Conservation (phyloP, 208 protist species). For the Crithidia sp. region DNA sequence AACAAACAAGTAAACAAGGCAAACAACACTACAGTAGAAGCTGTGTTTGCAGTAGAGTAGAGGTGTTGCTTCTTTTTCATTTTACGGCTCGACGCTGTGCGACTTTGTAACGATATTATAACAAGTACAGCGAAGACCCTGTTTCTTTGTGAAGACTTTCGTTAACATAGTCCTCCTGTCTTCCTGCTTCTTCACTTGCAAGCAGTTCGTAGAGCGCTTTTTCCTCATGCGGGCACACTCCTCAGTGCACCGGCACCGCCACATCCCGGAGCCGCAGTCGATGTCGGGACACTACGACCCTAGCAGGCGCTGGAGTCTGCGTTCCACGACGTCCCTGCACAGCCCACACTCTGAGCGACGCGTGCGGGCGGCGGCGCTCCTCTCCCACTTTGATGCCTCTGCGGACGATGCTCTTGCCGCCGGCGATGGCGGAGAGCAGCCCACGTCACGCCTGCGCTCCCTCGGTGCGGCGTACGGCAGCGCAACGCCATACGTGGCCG, state of each 20-base stretch:
- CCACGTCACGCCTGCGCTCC: slow-evolving; percentile 5
- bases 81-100: too few relatives aligned
- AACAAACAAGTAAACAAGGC: too few relatives aligned
- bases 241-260: not conserved
- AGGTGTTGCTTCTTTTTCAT: too few relatives aligned
- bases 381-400: not conserved
- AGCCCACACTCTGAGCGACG: not conserved
- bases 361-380: not conserved
- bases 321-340: not conserved
- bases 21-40: too few relatives aligned
- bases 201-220: not conserved
- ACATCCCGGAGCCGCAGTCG: not conserved
- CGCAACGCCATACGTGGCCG: not conserved
- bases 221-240: slow-evolving; percentile 14
- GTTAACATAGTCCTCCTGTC: too few relatives aligned
- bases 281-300: not conserved
- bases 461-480: not conserved
- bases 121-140: too few relatives aligned
- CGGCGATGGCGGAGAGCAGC: not conserved
- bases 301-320: slow-evolving; percentile 8
- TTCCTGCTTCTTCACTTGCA: too few relatives aligned
- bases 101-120: too few relatives aligned
- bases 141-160: too few relatives aligned
- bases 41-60: too few relatives aligned
- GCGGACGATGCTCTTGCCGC: not conserved